Percentiles rank a stretch among this genome's conserved stretches.
Conservation (phyloP, 441 rosid species). For the Arabidopsis lyrata region DNA sequence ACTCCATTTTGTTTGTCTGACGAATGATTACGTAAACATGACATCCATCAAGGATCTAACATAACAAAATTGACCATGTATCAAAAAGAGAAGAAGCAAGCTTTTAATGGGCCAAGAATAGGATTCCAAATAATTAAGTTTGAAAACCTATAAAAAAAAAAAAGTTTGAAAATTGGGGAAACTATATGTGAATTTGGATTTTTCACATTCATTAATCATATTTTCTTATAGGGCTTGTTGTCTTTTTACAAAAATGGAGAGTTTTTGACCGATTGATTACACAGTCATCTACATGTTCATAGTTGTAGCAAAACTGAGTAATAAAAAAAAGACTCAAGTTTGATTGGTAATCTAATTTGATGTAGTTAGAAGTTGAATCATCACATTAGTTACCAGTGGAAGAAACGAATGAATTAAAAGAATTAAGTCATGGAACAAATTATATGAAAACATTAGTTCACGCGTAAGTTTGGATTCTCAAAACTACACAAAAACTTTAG, state of each 20-base stretch:
- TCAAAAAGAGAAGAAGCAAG: slow-evolving; percentile 3
- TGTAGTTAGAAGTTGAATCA: no score
- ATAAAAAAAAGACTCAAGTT: not conserved
- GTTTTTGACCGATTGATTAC: not conserved
- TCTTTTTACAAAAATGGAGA: not conserved
- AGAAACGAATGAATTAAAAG: no score
- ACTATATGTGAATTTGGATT: not conserved
- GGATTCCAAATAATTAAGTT: not conserved
- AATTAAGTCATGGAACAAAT: no score
- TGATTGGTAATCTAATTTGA: no score
- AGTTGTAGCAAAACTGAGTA: not conserved
- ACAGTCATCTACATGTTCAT: no score
- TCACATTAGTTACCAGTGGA: no score
- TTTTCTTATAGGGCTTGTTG: not conserved
- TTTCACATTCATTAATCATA: not conserved
- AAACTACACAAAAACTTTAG: no score
- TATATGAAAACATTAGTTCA: no score
- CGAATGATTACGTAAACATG: slow-evolving; percentile 29
- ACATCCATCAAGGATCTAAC: not conserved
- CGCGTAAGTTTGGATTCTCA: no score
- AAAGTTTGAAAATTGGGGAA: not conserved
- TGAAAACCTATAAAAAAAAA: no score
- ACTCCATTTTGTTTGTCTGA: slow-evolving; percentile 10
- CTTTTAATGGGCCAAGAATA: slow-evolving; percentile 1
- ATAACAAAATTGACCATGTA: slow-evolving; percentile 16